Percentiles rank a stretch among this genome's conserved stretches.
phyloP scores from a whole-genome alignment of 176 grass and related monocot species.

The Phoenix dactylifera region DNA sequence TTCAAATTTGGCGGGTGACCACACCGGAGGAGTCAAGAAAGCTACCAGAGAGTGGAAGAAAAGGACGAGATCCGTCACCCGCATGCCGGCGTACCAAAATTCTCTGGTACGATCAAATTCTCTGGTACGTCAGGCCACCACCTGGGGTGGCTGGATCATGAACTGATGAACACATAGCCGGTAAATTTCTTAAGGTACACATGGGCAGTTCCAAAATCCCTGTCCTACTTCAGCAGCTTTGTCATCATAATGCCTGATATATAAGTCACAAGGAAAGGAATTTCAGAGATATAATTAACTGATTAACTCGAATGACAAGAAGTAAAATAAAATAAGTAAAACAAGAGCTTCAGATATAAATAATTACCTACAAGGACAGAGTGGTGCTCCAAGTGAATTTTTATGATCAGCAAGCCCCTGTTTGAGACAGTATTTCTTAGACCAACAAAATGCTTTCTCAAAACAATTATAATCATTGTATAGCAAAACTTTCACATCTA shows the following conservation, averaged over 20 bases:
- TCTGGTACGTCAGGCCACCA: no score
- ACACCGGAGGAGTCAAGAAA: no score
- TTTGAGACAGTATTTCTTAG: background rate
- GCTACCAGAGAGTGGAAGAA: no score
- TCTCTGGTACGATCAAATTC: no score
- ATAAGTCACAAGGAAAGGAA: background rate
- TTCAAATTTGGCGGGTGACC: no score
- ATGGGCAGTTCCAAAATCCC: conserved; percentile 99
- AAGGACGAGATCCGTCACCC: no score
- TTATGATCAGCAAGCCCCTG: conserved; percentile 96
- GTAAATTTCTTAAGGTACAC: conserved; percentile 33
- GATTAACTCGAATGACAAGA: background rate
- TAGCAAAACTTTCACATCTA: no score
- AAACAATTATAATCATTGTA: no score
- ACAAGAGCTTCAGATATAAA: conserved; percentile 5
- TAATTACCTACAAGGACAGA: conserved; percentile 95
- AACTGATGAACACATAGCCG: no score
- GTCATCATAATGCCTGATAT: conserved; percentile 84
- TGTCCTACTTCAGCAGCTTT: conserved; percentile 84
- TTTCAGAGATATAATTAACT: background rate
- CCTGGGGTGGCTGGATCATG: no score
- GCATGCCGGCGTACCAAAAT: no score
- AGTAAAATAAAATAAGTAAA: background rate
- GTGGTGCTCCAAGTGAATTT: conserved; percentile 69
- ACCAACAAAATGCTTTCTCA: background rate